phyloP scores from a whole-genome alignment of 2,329 filamentous ascomycete genomes.

The Monosporascus ibericus region DNA sequence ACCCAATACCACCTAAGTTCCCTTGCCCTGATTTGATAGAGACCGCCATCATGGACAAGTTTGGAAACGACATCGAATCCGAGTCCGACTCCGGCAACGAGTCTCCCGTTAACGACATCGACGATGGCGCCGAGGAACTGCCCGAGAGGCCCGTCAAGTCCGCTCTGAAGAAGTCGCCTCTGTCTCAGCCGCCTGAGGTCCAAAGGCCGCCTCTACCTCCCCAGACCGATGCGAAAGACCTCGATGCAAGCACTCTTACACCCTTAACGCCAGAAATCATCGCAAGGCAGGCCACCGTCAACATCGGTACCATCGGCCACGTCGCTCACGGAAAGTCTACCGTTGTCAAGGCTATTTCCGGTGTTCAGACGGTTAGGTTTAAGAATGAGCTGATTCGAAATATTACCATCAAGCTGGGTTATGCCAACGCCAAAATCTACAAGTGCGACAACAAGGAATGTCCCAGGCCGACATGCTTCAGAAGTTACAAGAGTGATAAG shows the following conservation, averaged over 20 bases:
- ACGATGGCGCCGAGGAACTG: conserved; percentile 50
- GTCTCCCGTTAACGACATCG: conserved; percentile 50
- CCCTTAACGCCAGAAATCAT: conserved; percentile 96
- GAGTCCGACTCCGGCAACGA: conserved; percentile 61
- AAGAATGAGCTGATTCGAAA: conserved; percentile 99
- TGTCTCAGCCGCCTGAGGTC: conserved; percentile 51
- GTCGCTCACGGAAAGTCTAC: conserved; percentile 99
- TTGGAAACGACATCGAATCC: conserved; percentile 67
- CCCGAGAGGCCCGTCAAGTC: conserved; percentile 72
- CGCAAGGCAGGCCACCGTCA: conserved; percentile 95
- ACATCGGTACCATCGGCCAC: conserved; percentile 97
- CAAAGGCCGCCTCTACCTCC: conserved; percentile 58
- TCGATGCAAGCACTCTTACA: conserved; percentile 74
- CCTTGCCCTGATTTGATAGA: not conserved
- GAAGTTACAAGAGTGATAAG: conserved; percentile 98
- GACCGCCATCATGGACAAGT: conserved; percentile 50
- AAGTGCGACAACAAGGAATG: conserved; percentile 91
- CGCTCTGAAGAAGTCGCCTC: conserved; percentile 71
- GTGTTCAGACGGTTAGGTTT: conserved; percentile 97
- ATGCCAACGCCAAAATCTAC: conserved; percentile 99
- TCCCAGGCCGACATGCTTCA: conserved; percentile 90
- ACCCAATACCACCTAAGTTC: no score
- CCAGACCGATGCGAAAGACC: conserved; percentile 85
- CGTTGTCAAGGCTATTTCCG: conserved; percentile 97
- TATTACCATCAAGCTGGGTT: conserved; percentile 99